A percentile compares a stretch with the other conserved stretches of the same genome.
Evolutionary conservation across 805 yeast genomes (phyloP).

Genomic region (Diddensiella transvaalensis): DNA sequence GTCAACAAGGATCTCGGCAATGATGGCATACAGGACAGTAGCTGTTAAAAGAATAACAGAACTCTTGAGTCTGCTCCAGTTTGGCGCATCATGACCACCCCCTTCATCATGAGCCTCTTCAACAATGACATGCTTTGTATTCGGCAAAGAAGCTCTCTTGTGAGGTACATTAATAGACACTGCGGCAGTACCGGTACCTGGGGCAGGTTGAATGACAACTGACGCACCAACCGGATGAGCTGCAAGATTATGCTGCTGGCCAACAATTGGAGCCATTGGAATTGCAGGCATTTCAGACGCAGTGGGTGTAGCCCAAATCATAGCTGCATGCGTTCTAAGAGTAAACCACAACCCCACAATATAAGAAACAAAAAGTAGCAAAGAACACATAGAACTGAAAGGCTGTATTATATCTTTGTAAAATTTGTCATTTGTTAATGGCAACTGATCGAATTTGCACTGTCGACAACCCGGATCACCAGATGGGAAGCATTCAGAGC

Average conservation of each 20-base stretch:
- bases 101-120: slow-evolving; percentile 18
- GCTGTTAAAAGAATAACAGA: slow-evolving; percentile 78
- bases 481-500: slow-evolving; percentile 48
- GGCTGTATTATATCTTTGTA: slow-evolving; percentile 74
- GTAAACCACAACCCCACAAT: slow-evolving; percentile 89
- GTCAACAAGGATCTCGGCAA: slow-evolving; percentile 91
- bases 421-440: slow-evolving; percentile 59
- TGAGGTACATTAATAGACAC: not conserved
- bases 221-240: not conserved
- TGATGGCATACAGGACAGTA: slow-evolving; percentile 82
- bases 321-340: slow-evolving; percentile 90
- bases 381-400: slow-evolving; percentile 73
- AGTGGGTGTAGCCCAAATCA: slow-evolving; percentile 83
- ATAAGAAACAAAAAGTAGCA: slow-evolving; percentile 77
- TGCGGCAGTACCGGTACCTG: not conserved
- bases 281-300: slow-evolving; percentile 32
- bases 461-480: slow-evolving; percentile 45
- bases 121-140: not conserved
- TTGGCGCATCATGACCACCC: slow-evolving; percentile 95
- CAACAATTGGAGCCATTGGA: slow-evolving; percentile 6
- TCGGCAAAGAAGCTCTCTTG: slow-evolving; percentile 4
- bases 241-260: slow-evolving; percentile 2
- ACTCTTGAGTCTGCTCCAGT: slow-evolving; percentile 88
- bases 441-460: slow-evolving; percentile 77
- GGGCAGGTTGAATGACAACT: not conserved